phyloP scores from a whole-genome alignment of 345 rosid species.

The Diplotaxis tenuifolia region DNA sequence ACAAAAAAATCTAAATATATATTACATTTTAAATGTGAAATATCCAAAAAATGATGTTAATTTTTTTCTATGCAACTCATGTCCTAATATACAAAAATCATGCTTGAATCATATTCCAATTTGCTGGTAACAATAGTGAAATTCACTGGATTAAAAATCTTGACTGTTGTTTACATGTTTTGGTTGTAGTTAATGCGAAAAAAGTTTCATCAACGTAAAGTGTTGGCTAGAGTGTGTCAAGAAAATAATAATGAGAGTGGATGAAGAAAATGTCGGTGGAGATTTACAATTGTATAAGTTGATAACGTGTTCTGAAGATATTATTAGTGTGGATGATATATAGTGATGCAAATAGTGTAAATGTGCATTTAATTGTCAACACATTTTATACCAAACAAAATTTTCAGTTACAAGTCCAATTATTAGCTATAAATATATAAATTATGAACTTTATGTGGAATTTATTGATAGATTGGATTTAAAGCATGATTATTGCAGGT shows the following conservation, averaged over 20 bases:
- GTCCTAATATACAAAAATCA: background rate
- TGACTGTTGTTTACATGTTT: no score
- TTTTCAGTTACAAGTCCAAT: background rate
- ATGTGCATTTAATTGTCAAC: constrained; percentile 27
- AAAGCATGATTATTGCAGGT: no score
- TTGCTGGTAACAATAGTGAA: background rate
- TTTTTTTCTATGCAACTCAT: background rate
- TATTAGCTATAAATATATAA: background rate
- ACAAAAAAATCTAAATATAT: background rate
- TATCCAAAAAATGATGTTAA: background rate
- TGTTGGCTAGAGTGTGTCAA: background rate
- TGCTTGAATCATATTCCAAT: background rate
- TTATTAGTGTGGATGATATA: constrained; percentile 9
- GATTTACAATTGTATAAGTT: background rate
- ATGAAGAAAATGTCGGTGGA: constrained; percentile 22
- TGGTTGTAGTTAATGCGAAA: background rate
- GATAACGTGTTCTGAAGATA: background rate
- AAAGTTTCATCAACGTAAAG: background rate
- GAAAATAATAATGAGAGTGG: background rate
- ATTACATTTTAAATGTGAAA: background rate
- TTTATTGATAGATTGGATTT: constrained; percentile 16
- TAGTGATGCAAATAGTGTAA: constrained; percentile 21
- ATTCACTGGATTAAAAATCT: no score
- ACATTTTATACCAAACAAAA: constrained; percentile 27
- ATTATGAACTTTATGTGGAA: background rate